A percentile compares a stretch with the other conserved stretches of the same genome.
These are phyloP conservation scores for Psilocybe tampanensis DNA, from an alignment of 768 basidiomycete species.

Conservation along the genomic window DNA sequence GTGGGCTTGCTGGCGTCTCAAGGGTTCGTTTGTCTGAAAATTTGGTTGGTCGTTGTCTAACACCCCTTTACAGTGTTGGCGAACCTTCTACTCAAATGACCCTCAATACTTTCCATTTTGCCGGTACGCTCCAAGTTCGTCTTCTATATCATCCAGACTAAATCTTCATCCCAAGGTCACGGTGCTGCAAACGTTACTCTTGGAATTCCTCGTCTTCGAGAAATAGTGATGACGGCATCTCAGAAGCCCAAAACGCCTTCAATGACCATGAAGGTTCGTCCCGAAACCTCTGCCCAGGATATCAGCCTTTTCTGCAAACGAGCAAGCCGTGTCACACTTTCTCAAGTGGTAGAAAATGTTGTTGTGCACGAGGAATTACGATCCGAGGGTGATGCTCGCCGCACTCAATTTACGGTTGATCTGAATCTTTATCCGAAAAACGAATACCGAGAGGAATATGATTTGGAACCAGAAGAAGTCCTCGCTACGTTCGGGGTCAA, in stretches of 20 bases:
- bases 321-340: constrained; percentile 81
- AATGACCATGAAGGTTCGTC: constrained; percentile 81
- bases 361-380: constrained; percentile 78
- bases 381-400: constrained; percentile 66
- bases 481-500: constrained; percentile 68
- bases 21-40: constrained; percentile 60
- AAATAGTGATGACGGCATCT: constrained; percentile 99
- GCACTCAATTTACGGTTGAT: constrained; percentile 78
- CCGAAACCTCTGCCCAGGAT: constrained; percentile 51
- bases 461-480: constrained; percentile 72
- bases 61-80: constrained; percentile 68
- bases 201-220: constrained; percentile 97
- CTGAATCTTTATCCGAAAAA: constrained; percentile 84
- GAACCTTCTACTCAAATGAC: constrained; percentile 99
- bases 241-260: constrained; percentile 96
- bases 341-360: constrained; percentile 85
- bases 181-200: constrained; percentile 99
- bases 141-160: constrained; percentile 4
- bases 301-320: constrained; percentile 85
- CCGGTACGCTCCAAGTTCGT: constrained; percentile 53
- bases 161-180: constrained; percentile 63
- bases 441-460: constrained; percentile 86
- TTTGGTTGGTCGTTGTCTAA: background rate
- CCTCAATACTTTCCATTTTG: constrained; percentile 99
- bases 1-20: constrained; percentile 96